A percentile compares a stretch with the other conserved stretches of the same genome.
These are phyloP conservation scores for Aurifilum marmelostoma DNA, from an alignment of 2,329 filamentous ascomycete genomes.

Conservation along the genomic window DNA sequence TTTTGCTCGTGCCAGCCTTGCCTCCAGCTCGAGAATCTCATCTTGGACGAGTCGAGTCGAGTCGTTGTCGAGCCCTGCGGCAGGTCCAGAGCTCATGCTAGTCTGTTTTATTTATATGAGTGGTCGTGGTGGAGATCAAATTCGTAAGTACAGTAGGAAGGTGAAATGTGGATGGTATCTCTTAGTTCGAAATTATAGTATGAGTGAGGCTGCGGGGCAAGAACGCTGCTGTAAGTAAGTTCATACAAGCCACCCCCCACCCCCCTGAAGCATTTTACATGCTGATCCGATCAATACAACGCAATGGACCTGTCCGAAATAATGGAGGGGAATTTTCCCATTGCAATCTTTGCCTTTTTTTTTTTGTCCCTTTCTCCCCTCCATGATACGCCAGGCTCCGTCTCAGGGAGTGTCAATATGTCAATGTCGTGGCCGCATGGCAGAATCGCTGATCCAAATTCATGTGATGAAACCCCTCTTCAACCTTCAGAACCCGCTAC, in stretches of 20 bases:
- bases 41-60: constrained; percentile 40
- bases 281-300: constrained; percentile 19
- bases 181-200: constrained; percentile 22
- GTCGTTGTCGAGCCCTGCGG: not conserved
- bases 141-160: not conserved
- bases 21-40: constrained; percentile 64
- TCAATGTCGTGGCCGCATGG: constrained; percentile 21
- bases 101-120: not conserved
- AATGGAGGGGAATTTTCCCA: not conserved
- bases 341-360: not conserved
- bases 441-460: constrained; percentile 26
- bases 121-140: constrained; percentile 6
- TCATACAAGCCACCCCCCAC: constrained; percentile 3
- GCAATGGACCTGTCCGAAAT: constrained; percentile 12
- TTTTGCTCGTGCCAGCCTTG: constrained; percentile 45
- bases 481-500: constrained; percentile 20
- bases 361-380: not conserved
- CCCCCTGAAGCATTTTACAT: constrained; percentile 19
- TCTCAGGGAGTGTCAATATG: constrained; percentile 25
- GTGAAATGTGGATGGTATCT: constrained; percentile 12
- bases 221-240: constrained; percentile 14
- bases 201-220: constrained; percentile 27
- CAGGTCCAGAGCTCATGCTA: constrained; percentile 15
- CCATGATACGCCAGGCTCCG: constrained; percentile 28
- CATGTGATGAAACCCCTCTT: constrained; percentile 13